Evolutionary conservation across 345 rosid genomes (phyloP), one percentile per base, ranked within the genome.

Genomic region (Moringa oleifera): DNA sequence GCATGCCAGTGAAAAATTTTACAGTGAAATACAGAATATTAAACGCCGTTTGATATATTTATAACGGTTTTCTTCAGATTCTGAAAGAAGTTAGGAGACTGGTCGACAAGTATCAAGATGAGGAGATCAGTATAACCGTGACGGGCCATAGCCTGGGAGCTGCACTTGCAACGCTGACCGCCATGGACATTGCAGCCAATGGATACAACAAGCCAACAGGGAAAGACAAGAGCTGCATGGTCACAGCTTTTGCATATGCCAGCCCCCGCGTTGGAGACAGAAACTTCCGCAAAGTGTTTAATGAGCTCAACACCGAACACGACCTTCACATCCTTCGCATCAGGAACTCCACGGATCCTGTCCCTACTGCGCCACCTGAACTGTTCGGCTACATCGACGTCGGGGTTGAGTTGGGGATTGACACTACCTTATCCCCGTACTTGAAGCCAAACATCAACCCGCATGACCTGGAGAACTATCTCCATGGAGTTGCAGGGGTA

Each of bases 81-180:
- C 46, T 57, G 1, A 66, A 23, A 1, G 58, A 58, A 6, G 63
- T 69, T 6, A 51, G 22, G 56, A 69, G 58, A 23, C 58, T 50
- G 20, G 68, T 69, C 25, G 33, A 63, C 53, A 21, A 20, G 23
- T 69, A 69, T 6, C 15, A 21, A 10, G 61, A 20, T 0, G 68
- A 63, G 25, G 68, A 28, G 8, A 18, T 64, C 28, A 71, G 69
- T 52, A 59, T 71, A 37, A 71, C 65, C 0, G 28, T 73, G 4
- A 36, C 65, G 0, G 69, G 73, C 3, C 72, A 73, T 15, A 68
- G 73, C 47, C 21, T 68, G 31, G 77, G 73, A 4, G 64, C 59
- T 20, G 54, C 77, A 11, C 58, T 64, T 1, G 73, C 77, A 47
- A 68, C 73, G 17, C 25, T 73, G 21, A 68, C 55, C 7, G 73